phyloP scores from a whole-genome alignment of 2,329 filamentous ascomycete genomes.

The Ciborinia camelliae region DNA sequence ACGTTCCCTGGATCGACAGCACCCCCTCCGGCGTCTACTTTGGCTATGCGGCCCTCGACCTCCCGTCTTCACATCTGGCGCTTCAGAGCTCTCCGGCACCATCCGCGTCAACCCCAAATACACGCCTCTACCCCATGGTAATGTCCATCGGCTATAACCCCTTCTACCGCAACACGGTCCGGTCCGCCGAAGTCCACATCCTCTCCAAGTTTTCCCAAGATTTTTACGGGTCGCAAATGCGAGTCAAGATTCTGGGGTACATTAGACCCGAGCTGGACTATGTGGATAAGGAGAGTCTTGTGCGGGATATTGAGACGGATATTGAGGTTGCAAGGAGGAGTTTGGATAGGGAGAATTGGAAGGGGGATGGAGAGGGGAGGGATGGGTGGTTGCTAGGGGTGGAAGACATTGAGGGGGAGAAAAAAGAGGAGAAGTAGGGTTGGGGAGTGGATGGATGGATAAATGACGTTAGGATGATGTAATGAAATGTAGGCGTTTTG shows the following conservation, averaged over 20 bases:
- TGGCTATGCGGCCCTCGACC: constrained; percentile 76
- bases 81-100: constrained; percentile 15
- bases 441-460: neutral
- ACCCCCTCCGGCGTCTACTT: constrained; percentile 86
- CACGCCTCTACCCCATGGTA: constrained; percentile 73
- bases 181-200: constrained; percentile 86
- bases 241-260: constrained; percentile 78
- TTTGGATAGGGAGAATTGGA: constrained; percentile 63
- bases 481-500: neutral
- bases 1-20: constrained; percentile 57
- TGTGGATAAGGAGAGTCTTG: constrained; percentile 72
- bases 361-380: constrained; percentile 14
- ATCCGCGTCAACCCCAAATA: constrained; percentile 28
- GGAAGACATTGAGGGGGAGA: constrained; percentile 10
- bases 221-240: constrained; percentile 81
- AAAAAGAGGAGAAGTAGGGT: neutral
- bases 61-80: constrained; percentile 47
- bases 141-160: constrained; percentile 97
- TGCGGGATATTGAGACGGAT: constrained; percentile 85
- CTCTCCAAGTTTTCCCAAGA: constrained; percentile 73
- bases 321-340: constrained; percentile 77
- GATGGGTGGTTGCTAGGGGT: constrained; percentile 26
- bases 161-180: constrained; percentile 88
- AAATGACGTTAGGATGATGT: neutral
- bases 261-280: constrained; percentile 91